Conservation (phyloP, 257 asterid genomes). For the Salvia splendens region DNA sequence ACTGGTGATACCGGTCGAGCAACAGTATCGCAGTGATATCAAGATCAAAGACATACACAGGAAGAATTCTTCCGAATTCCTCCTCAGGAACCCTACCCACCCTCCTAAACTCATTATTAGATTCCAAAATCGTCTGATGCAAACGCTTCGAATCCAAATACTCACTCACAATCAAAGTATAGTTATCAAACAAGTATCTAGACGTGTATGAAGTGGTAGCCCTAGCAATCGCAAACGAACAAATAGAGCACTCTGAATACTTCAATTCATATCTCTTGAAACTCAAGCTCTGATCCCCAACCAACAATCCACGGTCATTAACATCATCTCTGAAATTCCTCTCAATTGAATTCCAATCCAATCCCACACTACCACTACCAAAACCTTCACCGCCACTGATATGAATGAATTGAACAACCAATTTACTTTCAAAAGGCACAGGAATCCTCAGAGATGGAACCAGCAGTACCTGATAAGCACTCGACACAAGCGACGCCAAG, state of each 20-base stretch:
- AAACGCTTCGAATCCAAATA: slow-evolving; percentile 81
- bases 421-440: slow-evolving; percentile 64
- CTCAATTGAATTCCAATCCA: slow-evolving; percentile 78
- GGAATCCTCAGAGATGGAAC: slow-evolving; percentile 92
- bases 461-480: slow-evolving; percentile 90
- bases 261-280: slow-evolving; percentile 76
- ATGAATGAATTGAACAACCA: slow-evolving; percentile 77
- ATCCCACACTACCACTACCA: slow-evolving; percentile 47
- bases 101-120: slow-evolving; percentile 70
- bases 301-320: slow-evolving; percentile 55
- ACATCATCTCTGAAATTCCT: slow-evolving; percentile 65
- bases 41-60: slow-evolving; percentile 83
- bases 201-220: slow-evolving; percentile 89
- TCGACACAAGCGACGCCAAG: slow-evolving; percentile 82
- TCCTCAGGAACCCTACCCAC: slow-evolving; percentile 70
- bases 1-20: slow-evolving; percentile 91
- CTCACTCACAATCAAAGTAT: slow-evolving; percentile 93
- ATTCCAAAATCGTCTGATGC: slow-evolving; percentile 74
- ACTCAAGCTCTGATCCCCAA: slow-evolving; percentile 71
- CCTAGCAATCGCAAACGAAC: slow-evolving; percentile 78
- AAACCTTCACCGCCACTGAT: slow-evolving; percentile 39
- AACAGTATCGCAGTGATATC: slow-evolving; percentile 56
- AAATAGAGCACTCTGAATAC: slow-evolving; percentile 66
- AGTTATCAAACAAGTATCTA: slow-evolving; percentile 90
- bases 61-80: slow-evolving; percentile 74